A percentile compares a stretch with the other conserved stretches of the same genome.
Conservation (phyloP, 164 flowering plant species). For the Stephania yunnanensis region DNA sequence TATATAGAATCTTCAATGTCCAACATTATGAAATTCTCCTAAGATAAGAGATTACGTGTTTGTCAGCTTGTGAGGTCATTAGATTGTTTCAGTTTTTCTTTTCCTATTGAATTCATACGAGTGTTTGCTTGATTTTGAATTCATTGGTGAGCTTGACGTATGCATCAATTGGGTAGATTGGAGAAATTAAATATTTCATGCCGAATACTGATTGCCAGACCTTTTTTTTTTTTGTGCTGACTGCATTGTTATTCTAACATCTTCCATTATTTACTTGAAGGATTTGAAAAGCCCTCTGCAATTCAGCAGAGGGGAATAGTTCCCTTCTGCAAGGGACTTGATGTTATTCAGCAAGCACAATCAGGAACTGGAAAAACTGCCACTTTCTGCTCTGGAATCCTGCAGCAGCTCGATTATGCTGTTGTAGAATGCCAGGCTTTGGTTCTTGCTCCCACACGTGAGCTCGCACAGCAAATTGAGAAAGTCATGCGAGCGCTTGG, state of each 20-base stretch:
- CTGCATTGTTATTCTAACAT: not conserved
- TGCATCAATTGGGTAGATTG: not conserved
- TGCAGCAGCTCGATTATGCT: conserved; percentile 55
- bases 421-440: conserved; percentile 51
- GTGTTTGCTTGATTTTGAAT: not conserved
- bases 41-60: not conserved
- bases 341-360: conserved; percentile 71
- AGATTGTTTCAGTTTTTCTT: not conserved
- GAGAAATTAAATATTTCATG: not conserved
- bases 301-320: conserved; percentile 76
- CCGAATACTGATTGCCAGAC: not conserved
- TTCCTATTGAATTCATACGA: not conserved
- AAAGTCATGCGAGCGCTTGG: conserved; percentile 76
- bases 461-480: conserved; percentile 71
- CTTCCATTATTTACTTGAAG: conserved; percentile 18
- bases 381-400: conserved; percentile 62
- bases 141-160: not conserved
- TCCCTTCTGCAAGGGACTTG: conserved; percentile 66
- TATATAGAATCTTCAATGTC: not conserved
- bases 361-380: conserved; percentile 75
- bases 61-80: not conserved
- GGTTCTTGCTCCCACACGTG: conserved; percentile 68
- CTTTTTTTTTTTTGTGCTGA: not conserved
- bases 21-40: not conserved
- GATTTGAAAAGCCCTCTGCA: conserved; percentile 79